Evolutionary conservation across 371 early-diverging fungal genomes (phyloP).

Genomic region (Syncephalis fuscata): DNA sequence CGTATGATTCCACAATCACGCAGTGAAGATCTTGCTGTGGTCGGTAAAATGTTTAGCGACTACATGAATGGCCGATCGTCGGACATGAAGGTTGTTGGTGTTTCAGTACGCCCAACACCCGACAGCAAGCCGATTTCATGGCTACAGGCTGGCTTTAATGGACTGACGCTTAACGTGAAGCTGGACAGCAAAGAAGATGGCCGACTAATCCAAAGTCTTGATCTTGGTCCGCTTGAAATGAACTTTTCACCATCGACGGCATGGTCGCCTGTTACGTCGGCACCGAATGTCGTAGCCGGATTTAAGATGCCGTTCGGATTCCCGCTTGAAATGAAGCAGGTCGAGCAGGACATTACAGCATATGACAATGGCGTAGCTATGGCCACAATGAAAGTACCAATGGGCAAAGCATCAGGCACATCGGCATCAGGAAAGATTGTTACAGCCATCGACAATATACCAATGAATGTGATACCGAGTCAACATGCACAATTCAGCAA

Average conservation of each 20-base stretch:
- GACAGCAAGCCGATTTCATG: slow-evolving; percentile 4
- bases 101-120: slow-evolving; percentile 3
- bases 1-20: slow-evolving; percentile 19
- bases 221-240: slow-evolving; percentile 3
- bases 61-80: slow-evolving; percentile 26
- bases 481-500: slow-evolving; percentile 3
- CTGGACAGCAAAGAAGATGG: slow-evolving; percentile 2
- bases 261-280: slow-evolving; percentile 3
- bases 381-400: slow-evolving; percentile 2
- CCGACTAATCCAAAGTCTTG: slow-evolving; percentile 1
- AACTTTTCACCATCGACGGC: not conserved
- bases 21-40: slow-evolving; percentile 14
- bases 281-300: not conserved
- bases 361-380: slow-evolving; percentile 1
- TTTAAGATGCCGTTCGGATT: slow-evolving; percentile 8
- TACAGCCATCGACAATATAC: slow-evolving; percentile 2
- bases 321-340: slow-evolving; percentile 5
- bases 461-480: slow-evolving; percentile 2
- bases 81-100: slow-evolving; percentile 16
- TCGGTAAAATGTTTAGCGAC: slow-evolving; percentile 25
- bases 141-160: slow-evolving; percentile 6
- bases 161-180: slow-evolving; percentile 2
- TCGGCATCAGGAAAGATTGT: slow-evolving; percentile 2
- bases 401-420: slow-evolving; percentile 1
- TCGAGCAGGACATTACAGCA: slow-evolving; percentile 6